Evolutionary conservation across 306 rosid species (phyloP).

Genomic region (Pyrus bretschneideri): DNA sequence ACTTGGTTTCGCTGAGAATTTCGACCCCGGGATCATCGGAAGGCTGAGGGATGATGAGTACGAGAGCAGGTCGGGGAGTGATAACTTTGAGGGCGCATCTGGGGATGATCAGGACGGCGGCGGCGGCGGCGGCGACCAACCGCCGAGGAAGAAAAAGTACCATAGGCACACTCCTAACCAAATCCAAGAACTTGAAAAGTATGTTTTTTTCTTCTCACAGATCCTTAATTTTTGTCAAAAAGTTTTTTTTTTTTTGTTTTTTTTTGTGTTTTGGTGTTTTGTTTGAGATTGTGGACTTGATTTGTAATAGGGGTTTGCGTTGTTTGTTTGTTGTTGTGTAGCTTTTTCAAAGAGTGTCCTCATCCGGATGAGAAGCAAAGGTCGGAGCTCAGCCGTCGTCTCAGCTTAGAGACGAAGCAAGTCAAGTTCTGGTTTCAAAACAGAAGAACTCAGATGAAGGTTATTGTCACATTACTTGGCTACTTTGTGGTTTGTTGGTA

Average conservation of each 20-base stretch:
- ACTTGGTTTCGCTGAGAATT: constrained; percentile 51
- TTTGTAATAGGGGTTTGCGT: neutral
- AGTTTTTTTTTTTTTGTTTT: neutral
- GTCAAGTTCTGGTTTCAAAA: constrained; percentile 98
- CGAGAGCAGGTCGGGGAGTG: constrained; percentile 88
- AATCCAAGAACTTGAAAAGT: constrained; percentile 84
- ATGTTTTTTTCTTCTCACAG: constrained; percentile 4
- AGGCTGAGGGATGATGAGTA: constrained; percentile 65
- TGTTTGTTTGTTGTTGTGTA: constrained; percentile 22
- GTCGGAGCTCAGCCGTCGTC: constrained; percentile 60
- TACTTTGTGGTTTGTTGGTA: neutral
- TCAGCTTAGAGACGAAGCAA: constrained; percentile 70
- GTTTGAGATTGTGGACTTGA: constrained; percentile 5
- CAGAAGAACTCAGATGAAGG: constrained; percentile 92
- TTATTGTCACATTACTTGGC: constrained; percentile 16
- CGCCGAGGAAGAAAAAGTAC: constrained; percentile 62
- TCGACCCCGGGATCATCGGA: constrained; percentile 43
- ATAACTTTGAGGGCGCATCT: constrained; percentile 62
- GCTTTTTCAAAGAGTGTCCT: constrained; percentile 80
- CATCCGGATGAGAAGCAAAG: constrained; percentile 98
- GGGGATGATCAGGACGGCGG: constrained; percentile 75
- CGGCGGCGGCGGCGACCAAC: constrained; percentile 39
- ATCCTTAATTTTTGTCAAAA: neutral
- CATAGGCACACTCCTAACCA: constrained; percentile 83
- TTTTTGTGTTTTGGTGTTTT: neutral